Conservation (phyloP, 352 stramenopile genomes). For the Phytophthora quininea region DNA sequence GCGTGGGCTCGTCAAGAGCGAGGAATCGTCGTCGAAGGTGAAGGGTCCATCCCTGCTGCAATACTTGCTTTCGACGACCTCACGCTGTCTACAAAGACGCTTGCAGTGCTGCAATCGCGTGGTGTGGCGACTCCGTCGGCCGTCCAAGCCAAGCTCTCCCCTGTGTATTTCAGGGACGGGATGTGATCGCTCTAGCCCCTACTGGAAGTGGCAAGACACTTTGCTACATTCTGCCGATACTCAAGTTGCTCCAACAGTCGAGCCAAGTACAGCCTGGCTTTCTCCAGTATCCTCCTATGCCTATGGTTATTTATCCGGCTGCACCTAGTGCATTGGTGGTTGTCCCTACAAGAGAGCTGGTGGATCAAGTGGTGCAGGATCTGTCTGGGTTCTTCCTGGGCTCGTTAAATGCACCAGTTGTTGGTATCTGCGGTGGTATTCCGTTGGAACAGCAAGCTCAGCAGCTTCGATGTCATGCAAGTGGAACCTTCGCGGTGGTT, state of each 20-base stretch:
- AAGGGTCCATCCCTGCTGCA: conserved; percentile 31
- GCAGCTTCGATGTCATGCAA: conserved; percentile 37
- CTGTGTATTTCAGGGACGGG: conserved; percentile 73
- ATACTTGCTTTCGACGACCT: conserved; percentile 48
- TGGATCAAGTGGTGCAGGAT: conserved; percentile 92
- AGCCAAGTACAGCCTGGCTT: conserved; percentile 40
- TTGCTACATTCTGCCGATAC: conserved; percentile 94
- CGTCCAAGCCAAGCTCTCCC: conserved; percentile 97
- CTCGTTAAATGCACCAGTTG: conserved; percentile 18
- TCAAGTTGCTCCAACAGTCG: conserved; percentile 50
- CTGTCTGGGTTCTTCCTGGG: conserved; percentile 46
- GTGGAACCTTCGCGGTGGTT: conserved; percentile 36
- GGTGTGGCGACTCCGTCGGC: conserved; percentile 91
- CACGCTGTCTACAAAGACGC: conserved; percentile 27
- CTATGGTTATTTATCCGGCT: conserved; percentile 1
- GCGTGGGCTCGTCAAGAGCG: conserved; percentile 60
- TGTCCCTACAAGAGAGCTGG: conserved; percentile 96
- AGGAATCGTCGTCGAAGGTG: conserved; percentile 47
- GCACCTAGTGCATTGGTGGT: conserved; percentile 86
- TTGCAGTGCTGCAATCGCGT: conserved; percentile 36
- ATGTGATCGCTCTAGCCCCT: conserved; percentile 93
- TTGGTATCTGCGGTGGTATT: conserved; percentile 59
- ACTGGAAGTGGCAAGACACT: conserved; percentile 97
- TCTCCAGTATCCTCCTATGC: conserved; percentile 58
- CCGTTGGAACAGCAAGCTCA: conserved; percentile 39